These are phyloP conservation scores for Scleromitrula shiraiana DNA, from an alignment of 2,329 filamentous ascomycete genomes.

Conservation along the genomic window DNA sequence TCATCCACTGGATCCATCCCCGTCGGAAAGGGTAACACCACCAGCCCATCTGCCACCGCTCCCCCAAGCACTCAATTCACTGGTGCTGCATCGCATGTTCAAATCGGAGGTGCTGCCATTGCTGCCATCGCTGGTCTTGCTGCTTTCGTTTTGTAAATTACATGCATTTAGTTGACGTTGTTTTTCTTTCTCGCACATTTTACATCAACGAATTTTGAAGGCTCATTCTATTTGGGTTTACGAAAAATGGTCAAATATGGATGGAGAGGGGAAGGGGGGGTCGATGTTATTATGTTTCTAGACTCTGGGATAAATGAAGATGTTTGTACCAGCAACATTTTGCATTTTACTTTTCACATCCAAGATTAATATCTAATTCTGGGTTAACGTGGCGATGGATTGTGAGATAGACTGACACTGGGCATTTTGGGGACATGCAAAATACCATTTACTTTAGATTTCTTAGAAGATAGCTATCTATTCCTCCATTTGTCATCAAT, in stretches of 20 bases:
- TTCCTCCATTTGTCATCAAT: slow-evolving; percentile 2
- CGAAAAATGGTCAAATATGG: slow-evolving; percentile 16
- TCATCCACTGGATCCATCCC: slow-evolving; percentile 6
- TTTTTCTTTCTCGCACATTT: slow-evolving; percentile 17
- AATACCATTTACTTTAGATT: background rate
- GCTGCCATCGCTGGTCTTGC: slow-evolving; percentile 17
- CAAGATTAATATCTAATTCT: slow-evolving; percentile 4
- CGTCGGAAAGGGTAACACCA: slow-evolving; percentile 1
- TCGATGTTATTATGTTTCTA: slow-evolving; percentile 10
- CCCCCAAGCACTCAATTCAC: slow-evolving; percentile 10
- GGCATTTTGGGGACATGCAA: background rate
- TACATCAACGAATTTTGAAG: slow-evolving; percentile 17
- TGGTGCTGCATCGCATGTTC: slow-evolving; percentile 1
- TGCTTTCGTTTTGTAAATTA: slow-evolving; percentile 30
- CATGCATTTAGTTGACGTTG: slow-evolving; percentile 14
- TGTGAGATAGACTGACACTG: no score
- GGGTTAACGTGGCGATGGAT: background rate
- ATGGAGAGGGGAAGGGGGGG: no score
- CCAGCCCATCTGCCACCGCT: slow-evolving; percentile 9
- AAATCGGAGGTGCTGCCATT: slow-evolving; percentile 13
- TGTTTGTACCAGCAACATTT: slow-evolving; percentile 3
- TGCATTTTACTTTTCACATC: background rate
- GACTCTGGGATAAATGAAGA: slow-evolving; percentile 4
- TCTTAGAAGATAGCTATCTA: background rate
- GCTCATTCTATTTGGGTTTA: slow-evolving; percentile 25